Base-by-base conservation (phyloP, 1,139 yeast species). In the Saccharomyces hybrid region DNA sequence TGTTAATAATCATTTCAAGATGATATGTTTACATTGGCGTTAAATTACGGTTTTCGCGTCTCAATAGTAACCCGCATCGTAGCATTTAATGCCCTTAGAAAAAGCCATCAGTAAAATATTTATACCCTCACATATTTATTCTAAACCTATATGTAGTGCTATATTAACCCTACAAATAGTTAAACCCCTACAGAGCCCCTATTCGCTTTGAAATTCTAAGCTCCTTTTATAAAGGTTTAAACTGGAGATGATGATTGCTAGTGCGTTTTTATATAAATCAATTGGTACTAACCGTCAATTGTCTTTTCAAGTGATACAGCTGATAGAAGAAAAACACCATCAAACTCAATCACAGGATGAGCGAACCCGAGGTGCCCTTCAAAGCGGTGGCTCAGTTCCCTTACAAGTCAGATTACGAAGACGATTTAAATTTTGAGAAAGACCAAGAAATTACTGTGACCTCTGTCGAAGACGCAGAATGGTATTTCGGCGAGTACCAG, bases 391-490 rank as follows among this genome's bases (percentile, higher is more conserved):
- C 96, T 5, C 69, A 86, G 48, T 88, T 76, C 65, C 86, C 84
- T 54, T 88, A 88, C 73, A 74, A 77, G 57, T 86, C 96, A 5
- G 95, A 86, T 46, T 86, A 79, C 62, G 90, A 84, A 32, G 98
- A 90, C 66, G 99, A 93, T 70, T 78, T 93, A 68, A 75, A 79
- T 42, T 90, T 93, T 62, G 70, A 71, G 1, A 80, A 75, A 5
- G 93, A 87, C 19, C 89, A 86, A 67, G 61, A 79, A 48, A 85
- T 93, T 58, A 79, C 82, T 5, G 97, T 93, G 23, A 81, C 84
- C 2, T 81, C 80, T 29, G 76, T 87, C 56, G 96, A 89, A 64
- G 97, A 90, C 66, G 95, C 82, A 7, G 97, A 91, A 60, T 93
- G 99, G 99, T 86, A 80, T 66, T 75, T 80, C 47, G 99, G 99